Evolutionary conservation across 306 rosid genomes (phyloP).

Genomic region (Dryas drummondii): DNA sequence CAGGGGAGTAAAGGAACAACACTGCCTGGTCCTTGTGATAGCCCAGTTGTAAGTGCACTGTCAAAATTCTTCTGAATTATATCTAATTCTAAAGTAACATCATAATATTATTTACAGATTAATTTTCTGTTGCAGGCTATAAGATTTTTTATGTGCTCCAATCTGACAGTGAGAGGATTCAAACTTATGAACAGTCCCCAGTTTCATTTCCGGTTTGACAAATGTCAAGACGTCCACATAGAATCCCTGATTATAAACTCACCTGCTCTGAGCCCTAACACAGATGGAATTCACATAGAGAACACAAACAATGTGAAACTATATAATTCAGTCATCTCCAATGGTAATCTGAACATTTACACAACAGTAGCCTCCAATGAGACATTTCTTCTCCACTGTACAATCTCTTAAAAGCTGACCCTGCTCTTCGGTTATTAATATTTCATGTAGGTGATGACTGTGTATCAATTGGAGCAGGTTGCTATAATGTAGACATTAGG

Average conservation of each 20-base stretch:
- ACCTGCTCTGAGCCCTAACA: conserved; percentile 54
- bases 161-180: conserved; percentile 39
- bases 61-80: not conserved
- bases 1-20: conserved; percentile 44
- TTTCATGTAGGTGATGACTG: conserved; percentile 57
- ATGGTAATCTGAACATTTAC: conserved; percentile 17
- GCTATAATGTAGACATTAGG: conserved; percentile 48
- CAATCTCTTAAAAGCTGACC: not conserved
- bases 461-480: conserved; percentile 56
- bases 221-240: conserved; percentile 42
- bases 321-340: conserved; percentile 38
- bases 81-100: not conserved
- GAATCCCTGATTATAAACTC: conserved; percentile 39
- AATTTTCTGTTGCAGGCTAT: conserved; percentile 34
- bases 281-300: conserved; percentile 60
- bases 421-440: not conserved
- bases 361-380: not conserved
- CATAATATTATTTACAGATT: not conserved
- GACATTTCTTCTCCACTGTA: not conserved
- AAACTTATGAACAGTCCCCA: conserved; percentile 46
- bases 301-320: conserved; percentile 44
- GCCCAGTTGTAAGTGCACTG: conserved; percentile 51
- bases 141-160: conserved; percentile 42
- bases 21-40: conserved; percentile 45
- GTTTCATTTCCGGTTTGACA: conserved; percentile 46